Evolutionary conservation across 192 early-diverging fungal species (phyloP), one percentile per base, ranked within the genome.

Genomic region (Mortierella alpina): DNA sequence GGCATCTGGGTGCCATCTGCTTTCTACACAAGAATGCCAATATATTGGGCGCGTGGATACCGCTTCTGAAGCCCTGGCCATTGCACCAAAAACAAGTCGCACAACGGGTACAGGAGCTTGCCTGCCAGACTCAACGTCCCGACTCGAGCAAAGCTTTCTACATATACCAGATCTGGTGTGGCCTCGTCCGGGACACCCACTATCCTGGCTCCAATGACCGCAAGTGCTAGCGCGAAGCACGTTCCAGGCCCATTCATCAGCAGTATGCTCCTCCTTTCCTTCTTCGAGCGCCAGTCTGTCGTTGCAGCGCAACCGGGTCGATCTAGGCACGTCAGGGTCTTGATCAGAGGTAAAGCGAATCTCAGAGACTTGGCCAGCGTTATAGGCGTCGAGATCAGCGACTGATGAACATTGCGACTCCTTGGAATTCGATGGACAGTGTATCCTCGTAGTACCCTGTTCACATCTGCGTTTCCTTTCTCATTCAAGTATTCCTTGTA

Each of bases 111-210:
- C 31, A 96, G 56, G 15, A 99, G 74, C 82, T 86, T 91, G 8
- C 96, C 97, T 0, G 95, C 91, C 7, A 99, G 75, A n/a, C 97
- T 98, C n/a, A 98, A 74, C 4, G 86, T 85, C 10, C 84, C 62
- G 0, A 98, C 96, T 15, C 98, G 86, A 23, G 98, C 97, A 89
- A 95, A 93, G 9, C 95, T 95, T 84, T 99, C 97, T 4, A 99
- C 83, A 85, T 93, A 98, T 9, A 98, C 75, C 11, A 96, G 73
- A 7, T 86, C 85, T 4, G 77, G 70, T 2, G 77, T 80, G 49
- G 55, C 65, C 4, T 72, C 70, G 47, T 72, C 66, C 7, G 69
- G 64, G 10, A 80, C 55, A 14, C 77, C 77, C 20, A 63, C 13
- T 54, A 80, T 68, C 20, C 77, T 40, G 4, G 69, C 47, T 2